Evolutionary conservation across 2,329 filamentous ascomycete species (phyloP).

Genomic region (Calonectria pseudoturangicola): DNA sequence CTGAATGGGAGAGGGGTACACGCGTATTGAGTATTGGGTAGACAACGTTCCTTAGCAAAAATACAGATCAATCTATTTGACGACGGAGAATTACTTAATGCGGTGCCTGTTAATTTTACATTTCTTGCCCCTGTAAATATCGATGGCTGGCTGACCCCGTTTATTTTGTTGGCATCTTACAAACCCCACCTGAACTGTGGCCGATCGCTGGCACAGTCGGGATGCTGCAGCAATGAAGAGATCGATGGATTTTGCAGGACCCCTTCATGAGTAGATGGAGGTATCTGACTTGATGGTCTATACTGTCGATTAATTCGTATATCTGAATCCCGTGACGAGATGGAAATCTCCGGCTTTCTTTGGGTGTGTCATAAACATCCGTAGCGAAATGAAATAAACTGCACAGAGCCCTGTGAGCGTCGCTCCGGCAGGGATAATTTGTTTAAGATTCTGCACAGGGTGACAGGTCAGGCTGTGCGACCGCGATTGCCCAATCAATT

Average conservation of each 20-base stretch:
- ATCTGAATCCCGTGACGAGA: neutral
- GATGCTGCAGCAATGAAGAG: too few relatives aligned
- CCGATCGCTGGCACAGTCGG: too few relatives aligned
- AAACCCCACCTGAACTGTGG: neutral
- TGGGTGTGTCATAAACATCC: neutral
- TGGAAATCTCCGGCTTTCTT: neutral
- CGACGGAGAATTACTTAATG: neutral
- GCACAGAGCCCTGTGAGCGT: neutral
- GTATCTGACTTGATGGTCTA: too few relatives aligned
- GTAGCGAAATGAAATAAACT: slow-evolving; percentile 18
- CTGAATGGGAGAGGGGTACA: too few relatives aligned
- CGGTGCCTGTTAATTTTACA: too few relatives aligned
- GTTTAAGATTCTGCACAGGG: slow-evolving; percentile 7
- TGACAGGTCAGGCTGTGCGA: neutral
- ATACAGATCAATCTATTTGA: too few relatives aligned
- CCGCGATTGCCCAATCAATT: slow-evolving; percentile 14
- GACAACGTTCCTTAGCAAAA: too few relatives aligned
- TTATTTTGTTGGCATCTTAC: neutral
- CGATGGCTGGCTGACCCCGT: neutral
- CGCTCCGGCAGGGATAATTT: neutral
- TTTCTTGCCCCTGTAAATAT: neutral
- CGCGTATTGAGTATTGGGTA: too few relatives aligned
- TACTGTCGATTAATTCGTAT: too few relatives aligned
- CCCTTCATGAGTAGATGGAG: too few relatives aligned
- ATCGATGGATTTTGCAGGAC: too few relatives aligned